Evolutionary conservation across 805 yeast species (phyloP).

Genomic region (Peterozyma toletana): DNA sequence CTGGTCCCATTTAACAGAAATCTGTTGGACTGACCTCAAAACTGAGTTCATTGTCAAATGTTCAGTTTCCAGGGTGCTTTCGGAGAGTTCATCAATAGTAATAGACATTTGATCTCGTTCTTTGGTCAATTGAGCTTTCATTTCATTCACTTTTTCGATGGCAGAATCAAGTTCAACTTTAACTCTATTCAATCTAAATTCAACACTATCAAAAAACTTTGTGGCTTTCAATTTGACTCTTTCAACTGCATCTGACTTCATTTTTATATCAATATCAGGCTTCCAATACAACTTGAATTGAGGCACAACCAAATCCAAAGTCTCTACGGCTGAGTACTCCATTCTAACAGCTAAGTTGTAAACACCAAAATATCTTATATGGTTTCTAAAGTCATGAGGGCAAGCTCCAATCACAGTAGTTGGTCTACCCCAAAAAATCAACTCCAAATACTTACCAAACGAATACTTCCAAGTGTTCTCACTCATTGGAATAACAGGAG

Average conservation of each 20-base stretch:
- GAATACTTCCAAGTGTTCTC: slow-evolving; percentile 87
- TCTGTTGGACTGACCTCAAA: slow-evolving; percentile 65
- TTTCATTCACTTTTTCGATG: slow-evolving; percentile 43
- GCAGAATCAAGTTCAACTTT: slow-evolving; percentile 74
- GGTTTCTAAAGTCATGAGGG: slow-evolving; percentile 74
- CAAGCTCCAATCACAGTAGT: slow-evolving; percentile 59
- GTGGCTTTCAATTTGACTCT: slow-evolving; percentile 45
- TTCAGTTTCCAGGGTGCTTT: slow-evolving; percentile 49
- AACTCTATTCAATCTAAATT: slow-evolving; percentile 65
- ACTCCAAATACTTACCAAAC: slow-evolving; percentile 87
- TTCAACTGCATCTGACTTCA: slow-evolving; percentile 58
- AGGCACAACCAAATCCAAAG: slow-evolving; percentile 77
- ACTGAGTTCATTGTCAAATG: slow-evolving; percentile 66
- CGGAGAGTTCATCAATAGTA: slow-evolving; percentile 45
- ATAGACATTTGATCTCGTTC: slow-evolving; percentile 42
- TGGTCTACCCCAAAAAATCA: slow-evolving; percentile 69
- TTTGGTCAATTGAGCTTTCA: slow-evolving; percentile 42
- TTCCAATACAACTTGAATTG: slow-evolving; percentile 63
- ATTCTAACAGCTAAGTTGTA: slow-evolving; percentile 73
- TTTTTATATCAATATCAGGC: slow-evolving; percentile 58
- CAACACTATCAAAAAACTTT: slow-evolving; percentile 66
- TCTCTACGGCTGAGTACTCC: slow-evolving; percentile 69
- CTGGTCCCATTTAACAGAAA: slow-evolving; percentile 81
- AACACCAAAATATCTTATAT: slow-evolving; percentile 76
- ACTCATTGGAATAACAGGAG: slow-evolving; percentile 77